Conservation (phyloP, 1,284 basidiomycete genomes). For the Vanrija humicola region DNA sequence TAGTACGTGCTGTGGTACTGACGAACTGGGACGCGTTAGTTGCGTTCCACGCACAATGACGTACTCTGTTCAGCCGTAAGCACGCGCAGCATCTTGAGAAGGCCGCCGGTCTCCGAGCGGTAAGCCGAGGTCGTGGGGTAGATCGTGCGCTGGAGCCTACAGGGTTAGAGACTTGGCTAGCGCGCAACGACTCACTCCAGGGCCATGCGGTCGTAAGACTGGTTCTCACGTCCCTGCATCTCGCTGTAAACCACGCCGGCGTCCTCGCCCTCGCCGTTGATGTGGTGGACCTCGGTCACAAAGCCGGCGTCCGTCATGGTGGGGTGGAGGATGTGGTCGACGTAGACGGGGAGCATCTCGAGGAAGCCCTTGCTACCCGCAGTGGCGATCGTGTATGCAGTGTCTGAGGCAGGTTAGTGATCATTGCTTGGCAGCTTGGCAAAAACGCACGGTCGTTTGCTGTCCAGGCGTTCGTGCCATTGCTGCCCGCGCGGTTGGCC, state of each 20-base stretch:
- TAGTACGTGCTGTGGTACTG: constrained; percentile 89
- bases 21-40: constrained; percentile 58
- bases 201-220: constrained; percentile 82
- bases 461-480: constrained; percentile 73
- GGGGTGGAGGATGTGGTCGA: constrained; percentile 96
- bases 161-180: constrained; percentile 12
- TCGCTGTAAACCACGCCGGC: constrained; percentile 96
- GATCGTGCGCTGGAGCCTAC: constrained; percentile 70
- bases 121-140: constrained; percentile 84
- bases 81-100: constrained; percentile 85
- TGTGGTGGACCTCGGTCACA: constrained; percentile 90
- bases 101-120: constrained; percentile 91
- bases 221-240: constrained; percentile 98
- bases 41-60: constrained; percentile 21
- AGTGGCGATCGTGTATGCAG: constrained; percentile 95
- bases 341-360: constrained; percentile 87
- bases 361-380: constrained; percentile 95
- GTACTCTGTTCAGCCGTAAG: constrained; percentile 86
- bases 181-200: constrained; percentile 57
- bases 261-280: constrained; percentile 84
- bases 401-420: constrained; percentile 59
- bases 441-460: constrained; percentile 50
- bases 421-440: background rate
- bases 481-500: constrained; percentile 94
- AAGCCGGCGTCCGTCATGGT: constrained; percentile 89